Evolutionary conservation across 768 basidiomycete genomes (phyloP), one percentile per base, ranked within the genome.

Genomic region (Boletus pseudo-olivaceus): DNA sequence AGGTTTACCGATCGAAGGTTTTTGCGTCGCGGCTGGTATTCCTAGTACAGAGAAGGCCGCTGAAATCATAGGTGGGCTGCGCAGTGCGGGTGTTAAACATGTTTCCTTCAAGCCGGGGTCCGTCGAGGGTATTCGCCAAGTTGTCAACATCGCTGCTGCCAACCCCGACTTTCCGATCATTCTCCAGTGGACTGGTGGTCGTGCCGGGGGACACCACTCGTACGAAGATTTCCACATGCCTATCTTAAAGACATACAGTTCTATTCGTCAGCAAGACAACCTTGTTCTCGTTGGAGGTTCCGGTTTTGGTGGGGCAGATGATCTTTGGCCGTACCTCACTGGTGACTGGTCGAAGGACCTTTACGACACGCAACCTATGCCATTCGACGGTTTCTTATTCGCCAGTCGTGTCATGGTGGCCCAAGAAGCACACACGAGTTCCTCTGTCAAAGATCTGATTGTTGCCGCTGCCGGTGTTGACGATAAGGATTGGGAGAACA

Each of bases 191-290:
- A 99, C 97, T 47, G 97, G 97, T 63, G 97, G 97, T 34, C 93
- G 97, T 61, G 97, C 95, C 19, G 97, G 97, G 57, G 97, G 97
- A 47, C 97, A 99, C 64, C 97, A 98, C 75, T 95, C 92, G 3
- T 98, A 86, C 72, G 97, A 99, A 71, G 97, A 99, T 70, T 95
- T 98, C 83, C 96, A 98, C 65, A 93, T 95, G 70, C 96, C 97
- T 1, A 83, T 98, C 62, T 77, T 98, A 47, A 75, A 87, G 37
- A 98, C 95, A 0, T 99, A 99, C 71, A 81, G 85, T 35, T 75
- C 88, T 15, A 98, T 99, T 67, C 89, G 97, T 55, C 85, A 89
- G 61, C 88, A 94, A 57, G 63, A 80, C 46, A 99, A 99, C 73
- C 88, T 98, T 61, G 79, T 82, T 42, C 87, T 98, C 53, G 86